These are phyloP conservation scores for Blepharisma stoltei DNA, from an alignment of 73 alveolate species.

Conservation along the genomic window DNA sequence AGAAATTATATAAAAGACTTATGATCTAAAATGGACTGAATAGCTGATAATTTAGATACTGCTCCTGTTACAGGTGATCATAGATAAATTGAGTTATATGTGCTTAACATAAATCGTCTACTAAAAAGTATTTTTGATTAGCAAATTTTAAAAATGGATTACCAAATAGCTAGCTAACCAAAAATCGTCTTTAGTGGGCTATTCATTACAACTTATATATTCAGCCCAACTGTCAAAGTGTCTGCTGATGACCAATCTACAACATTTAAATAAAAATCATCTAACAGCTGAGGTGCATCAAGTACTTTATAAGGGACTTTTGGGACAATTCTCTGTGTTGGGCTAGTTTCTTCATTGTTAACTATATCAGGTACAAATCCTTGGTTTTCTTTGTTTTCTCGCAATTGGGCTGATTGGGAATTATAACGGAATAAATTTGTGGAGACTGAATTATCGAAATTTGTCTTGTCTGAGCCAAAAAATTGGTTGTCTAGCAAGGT, in stretches of 20 bases:
- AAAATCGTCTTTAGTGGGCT: no score
- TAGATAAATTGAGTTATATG: conserved; percentile 43
- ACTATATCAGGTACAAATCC: not conserved
- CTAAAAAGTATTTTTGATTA: conserved; percentile 63
- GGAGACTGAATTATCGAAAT: not conserved
- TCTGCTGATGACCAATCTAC: conserved; percentile 88
- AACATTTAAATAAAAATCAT: conserved; percentile 92
- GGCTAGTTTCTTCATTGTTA: not conserved
- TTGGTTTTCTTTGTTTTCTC: conserved; percentile 29
- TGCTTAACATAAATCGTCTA: no score
- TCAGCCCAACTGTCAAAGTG: conserved; percentile 84
- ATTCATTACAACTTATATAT: no score
- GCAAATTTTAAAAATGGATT: conserved; percentile 80
- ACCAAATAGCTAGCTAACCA: conserved; percentile 80
- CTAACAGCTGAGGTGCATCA: conserved; percentile 90
- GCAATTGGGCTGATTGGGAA: no score
- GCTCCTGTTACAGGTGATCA: conserved; percentile 64
- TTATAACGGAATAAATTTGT: not conserved
- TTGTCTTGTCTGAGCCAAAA: not conserved
- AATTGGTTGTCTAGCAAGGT: not conserved
- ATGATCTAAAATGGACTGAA: no score
- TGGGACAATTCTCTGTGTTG: conserved; percentile 46
- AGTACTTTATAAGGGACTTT: conserved; percentile 83
- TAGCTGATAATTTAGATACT: conserved; percentile 47
- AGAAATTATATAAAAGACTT: no score